Evolutionary conservation across 495 filamentous ascomycete genomes (phyloP).

Genomic region (Thermochaetoides thermophila): DNA sequence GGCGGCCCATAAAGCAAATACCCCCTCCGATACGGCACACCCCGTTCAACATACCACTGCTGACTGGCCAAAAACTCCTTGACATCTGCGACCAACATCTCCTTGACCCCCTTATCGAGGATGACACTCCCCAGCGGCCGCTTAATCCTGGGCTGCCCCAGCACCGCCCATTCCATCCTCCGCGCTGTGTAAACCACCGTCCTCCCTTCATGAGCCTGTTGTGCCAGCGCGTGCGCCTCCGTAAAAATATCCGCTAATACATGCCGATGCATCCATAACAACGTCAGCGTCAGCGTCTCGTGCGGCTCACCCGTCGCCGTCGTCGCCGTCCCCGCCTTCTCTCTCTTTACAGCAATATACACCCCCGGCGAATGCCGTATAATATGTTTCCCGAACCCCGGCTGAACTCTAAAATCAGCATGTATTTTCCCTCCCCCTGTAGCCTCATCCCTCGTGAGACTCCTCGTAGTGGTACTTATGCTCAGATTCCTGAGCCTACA

Average conservation of each 20-base stretch:
- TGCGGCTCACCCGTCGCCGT: conserved; percentile 73
- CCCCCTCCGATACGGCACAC: conserved; percentile 86
- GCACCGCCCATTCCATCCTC: conserved; percentile 66
- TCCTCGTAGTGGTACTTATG: conserved; percentile 34
- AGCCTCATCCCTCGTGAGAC: conserved; percentile 43
- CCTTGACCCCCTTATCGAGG: conserved; percentile 71
- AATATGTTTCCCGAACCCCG: conserved; percentile 76
- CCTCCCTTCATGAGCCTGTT: conserved; percentile 73
- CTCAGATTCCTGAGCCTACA: conserved; percentile 37
- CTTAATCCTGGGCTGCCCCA: conserved; percentile 78
- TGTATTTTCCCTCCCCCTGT: conserved; percentile 43
- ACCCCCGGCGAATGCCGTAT: conserved; percentile 66
- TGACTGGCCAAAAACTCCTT: conserved; percentile 65
- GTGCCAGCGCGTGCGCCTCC: conserved; percentile 68
- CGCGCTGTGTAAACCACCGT: conserved; percentile 79
- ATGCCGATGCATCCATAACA: conserved; percentile 72
- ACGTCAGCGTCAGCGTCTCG: conserved; percentile 86
- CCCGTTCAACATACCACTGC: conserved; percentile 85
- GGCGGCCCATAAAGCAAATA: conserved; percentile 92
- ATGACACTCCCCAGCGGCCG: conserved; percentile 79
- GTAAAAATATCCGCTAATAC: conserved; percentile 75
- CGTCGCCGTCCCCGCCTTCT: conserved; percentile 59
- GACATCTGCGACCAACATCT: conserved; percentile 71
- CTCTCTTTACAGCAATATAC: conserved; percentile 71
- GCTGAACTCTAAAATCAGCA: conserved; percentile 75